Conservation (phyloP, 352 stramenopile genomes). For the Phytophthora lateralis region DNA sequence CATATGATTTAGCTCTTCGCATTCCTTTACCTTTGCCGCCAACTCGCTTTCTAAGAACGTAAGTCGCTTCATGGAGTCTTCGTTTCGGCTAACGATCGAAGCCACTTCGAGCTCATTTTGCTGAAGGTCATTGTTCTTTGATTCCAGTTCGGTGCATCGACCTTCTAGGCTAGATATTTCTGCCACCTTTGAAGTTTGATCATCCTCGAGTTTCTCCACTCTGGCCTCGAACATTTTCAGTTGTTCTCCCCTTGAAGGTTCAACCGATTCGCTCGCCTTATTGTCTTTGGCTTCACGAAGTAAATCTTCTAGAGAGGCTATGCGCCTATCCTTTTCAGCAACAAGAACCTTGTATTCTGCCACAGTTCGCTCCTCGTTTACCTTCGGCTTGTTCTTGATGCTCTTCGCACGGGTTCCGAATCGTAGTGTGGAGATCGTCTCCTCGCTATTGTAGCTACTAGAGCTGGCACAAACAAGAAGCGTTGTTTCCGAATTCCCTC, state of each 20-base stretch:
- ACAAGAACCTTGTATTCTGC: slow-evolving; percentile 73
- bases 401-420: slow-evolving; percentile 78
- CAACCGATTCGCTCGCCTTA: slow-evolving; percentile 25
- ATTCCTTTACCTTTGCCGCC: slow-evolving; percentile 52
- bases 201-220: slow-evolving; percentile 68
- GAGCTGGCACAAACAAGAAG: slow-evolving; percentile 70
- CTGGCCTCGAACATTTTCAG: slow-evolving; percentile 50
- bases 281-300: slow-evolving; percentile 30
- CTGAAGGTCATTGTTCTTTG: slow-evolving; percentile 41
- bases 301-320: slow-evolving; percentile 46
- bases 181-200: slow-evolving; percentile 54
- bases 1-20: slow-evolving; percentile 50
- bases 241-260: slow-evolving; percentile 44
- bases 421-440: slow-evolving; percentile 76
- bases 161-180: slow-evolving; percentile 64
- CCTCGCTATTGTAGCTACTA: slow-evolving; percentile 72
- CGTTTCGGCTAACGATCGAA: slow-evolving; percentile 44
- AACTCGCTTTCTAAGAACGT: slow-evolving; percentile 59
- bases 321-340: slow-evolving; percentile 59
- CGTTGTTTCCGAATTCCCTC: slow-evolving; percentile 76
- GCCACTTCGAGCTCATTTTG: slow-evolving; percentile 47
- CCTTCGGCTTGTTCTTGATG: slow-evolving; percentile 83
- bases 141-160: slow-evolving; percentile 57
- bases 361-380: slow-evolving; percentile 92
- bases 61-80: slow-evolving; percentile 59